Percentiles rank a stretch among this genome's conserved stretches.
Conservation (phyloP, 306 rosid genomes). For the Prunus mume region DNA sequence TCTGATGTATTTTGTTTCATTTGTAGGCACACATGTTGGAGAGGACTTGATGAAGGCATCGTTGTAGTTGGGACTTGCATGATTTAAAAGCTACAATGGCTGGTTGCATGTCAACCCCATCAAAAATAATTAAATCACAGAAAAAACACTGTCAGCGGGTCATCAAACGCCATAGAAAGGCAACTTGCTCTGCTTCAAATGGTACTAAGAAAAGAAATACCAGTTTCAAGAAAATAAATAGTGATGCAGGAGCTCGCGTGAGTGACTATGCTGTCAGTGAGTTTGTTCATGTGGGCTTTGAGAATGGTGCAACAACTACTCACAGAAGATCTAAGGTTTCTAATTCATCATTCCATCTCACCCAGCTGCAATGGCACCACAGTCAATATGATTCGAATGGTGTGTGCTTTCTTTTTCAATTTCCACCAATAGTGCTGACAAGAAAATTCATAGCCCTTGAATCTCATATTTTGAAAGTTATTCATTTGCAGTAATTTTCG, state of each 20-base stretch:
- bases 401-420: not conserved
- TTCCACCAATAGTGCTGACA: not conserved
- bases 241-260: conserved; percentile 14
- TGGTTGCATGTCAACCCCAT: conserved; percentile 60
- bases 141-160: conserved; percentile 29
- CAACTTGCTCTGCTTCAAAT: conserved; percentile 31
- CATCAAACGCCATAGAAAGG: conserved; percentile 27
- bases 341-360: conserved; percentile 56
- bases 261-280: not conserved
- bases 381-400: conserved; percentile 1
- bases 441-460: not conserved
- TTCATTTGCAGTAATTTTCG: conserved; percentile 41
- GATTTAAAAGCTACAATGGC: conserved; percentile 50
- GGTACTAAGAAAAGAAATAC: conserved; percentile 33
- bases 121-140: conserved; percentile 30
- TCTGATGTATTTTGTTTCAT: too few relatives aligned
- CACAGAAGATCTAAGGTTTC: conserved; percentile 54
- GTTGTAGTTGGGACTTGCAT: too few relatives aligned
- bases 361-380: conserved; percentile 81
- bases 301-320: too few relatives aligned
- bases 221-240: too few relatives aligned
- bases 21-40: too few relatives aligned
- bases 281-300: too few relatives aligned
- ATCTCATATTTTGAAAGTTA: not conserved
- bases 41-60: too few relatives aligned